Percentiles rank a stretch among this genome's conserved stretches.
Conservation (phyloP, 2,329 filamentous ascomycete genomes). For the Cordyceps pruinosa region DNA sequence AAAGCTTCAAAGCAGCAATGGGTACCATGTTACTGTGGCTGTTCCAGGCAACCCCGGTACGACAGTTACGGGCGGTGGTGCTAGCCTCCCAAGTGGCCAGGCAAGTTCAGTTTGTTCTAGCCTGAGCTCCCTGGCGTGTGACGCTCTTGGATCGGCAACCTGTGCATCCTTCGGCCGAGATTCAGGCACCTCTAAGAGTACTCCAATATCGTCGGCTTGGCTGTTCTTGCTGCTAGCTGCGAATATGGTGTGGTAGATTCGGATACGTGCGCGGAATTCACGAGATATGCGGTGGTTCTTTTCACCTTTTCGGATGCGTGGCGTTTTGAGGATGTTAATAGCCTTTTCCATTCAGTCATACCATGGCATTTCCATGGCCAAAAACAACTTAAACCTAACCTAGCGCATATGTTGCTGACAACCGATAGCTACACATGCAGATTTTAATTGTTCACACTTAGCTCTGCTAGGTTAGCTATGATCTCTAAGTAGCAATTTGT, state of each 20-base stretch:
- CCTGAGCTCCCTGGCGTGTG: conserved; percentile 46
- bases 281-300: neutral
- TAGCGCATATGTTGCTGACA: neutral
- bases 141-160: conserved; percentile 33
- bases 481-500: neutral
- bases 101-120: conserved; percentile 51
- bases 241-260: neutral
- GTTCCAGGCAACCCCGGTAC: conserved; percentile 47
- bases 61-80: conserved; percentile 39
- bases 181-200: conserved; percentile 6
- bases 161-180: conserved; percentile 26
- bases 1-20: conserved; percentile 35
- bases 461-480: neutral
- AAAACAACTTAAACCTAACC: neutral
- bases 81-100: conserved; percentile 37
- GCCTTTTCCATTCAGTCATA: neutral
- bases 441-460: neutral
- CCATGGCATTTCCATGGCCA: neutral
- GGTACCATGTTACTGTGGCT: conserved; percentile 48
- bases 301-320: too few relatives aligned
- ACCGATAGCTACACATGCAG: neutral
- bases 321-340: neutral
- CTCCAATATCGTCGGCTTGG: neutral
- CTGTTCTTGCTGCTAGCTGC: neutral
- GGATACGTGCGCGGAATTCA: too few relatives aligned